Percentiles rank a stretch among this genome's conserved stretches.
Conservation (phyloP, 306 rosid genomes). For the Coriaria nepalensis region DNA sequence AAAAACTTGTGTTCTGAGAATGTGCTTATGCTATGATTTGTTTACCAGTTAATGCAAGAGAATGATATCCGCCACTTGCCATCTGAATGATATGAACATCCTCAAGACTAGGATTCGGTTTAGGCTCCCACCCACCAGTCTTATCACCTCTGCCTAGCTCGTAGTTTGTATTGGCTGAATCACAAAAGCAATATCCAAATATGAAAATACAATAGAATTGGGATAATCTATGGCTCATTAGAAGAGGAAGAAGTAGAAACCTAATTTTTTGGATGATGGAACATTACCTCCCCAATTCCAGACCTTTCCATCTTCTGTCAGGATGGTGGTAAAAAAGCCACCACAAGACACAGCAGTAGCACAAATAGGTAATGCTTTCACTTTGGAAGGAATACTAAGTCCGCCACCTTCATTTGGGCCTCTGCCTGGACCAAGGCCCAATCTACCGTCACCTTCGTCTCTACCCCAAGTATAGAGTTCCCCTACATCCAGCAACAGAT, state of each 20-base stretch:
- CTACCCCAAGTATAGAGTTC: slow-evolving; percentile 91
- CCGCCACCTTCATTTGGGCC: slow-evolving; percentile 94
- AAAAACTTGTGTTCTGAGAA: too few species aligned
- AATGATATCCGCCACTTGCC: slow-evolving; percentile 91
- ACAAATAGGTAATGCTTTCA: slow-evolving; percentile 52
- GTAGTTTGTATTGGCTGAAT: slow-evolving; percentile 69
- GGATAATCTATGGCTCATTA: too few species aligned
- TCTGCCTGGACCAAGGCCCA: slow-evolving; percentile 84
- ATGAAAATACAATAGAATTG: not conserved
- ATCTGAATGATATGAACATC: slow-evolving; percentile 49
- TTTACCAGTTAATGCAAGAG: slow-evolving; percentile 85
- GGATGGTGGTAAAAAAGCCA: slow-evolving; percentile 74
- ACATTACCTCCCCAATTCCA: slow-evolving; percentile 95
- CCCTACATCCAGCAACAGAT: slow-evolving; percentile 31
- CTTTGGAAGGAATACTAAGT: slow-evolving; percentile 66
- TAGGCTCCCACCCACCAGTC: slow-evolving; percentile 86
- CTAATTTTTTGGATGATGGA: not conserved
- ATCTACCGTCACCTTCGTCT: slow-evolving; percentile 93
- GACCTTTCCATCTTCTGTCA: slow-evolving; percentile 57
- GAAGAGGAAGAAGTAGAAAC: not conserved
- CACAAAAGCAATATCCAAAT: not conserved
- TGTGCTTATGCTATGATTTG: not conserved
- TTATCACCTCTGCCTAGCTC: slow-evolving; percentile 94
- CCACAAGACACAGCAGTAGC: slow-evolving; percentile 81
- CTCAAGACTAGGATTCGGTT: slow-evolving; percentile 58